phyloP scores from a whole-genome alignment of 148 eudicot species.

The Fagopyrum homotropicum region DNA sequence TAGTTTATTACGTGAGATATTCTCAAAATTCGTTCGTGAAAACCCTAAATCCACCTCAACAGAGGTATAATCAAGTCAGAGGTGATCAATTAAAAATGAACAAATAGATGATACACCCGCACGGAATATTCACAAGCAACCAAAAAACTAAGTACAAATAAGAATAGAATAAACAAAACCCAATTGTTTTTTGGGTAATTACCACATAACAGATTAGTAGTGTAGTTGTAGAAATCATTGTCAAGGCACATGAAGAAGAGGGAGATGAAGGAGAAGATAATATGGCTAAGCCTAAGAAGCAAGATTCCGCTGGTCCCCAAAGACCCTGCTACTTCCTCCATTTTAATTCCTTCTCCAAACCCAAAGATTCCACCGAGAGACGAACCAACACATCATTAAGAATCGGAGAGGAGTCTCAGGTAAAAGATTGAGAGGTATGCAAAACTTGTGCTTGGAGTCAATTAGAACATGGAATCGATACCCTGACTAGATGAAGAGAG shows the following conservation, averaged over 20 bases:
- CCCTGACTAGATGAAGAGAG: no score
- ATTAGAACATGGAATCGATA: no score
- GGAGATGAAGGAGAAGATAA: slow-evolving; percentile 54
- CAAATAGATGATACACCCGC: background rate
- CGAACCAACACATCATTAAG: no score
- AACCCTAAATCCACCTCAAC: background rate
- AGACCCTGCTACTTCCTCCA: slow-evolving; percentile 68
- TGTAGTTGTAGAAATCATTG: slow-evolving; percentile 54
- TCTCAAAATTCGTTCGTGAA: no score
- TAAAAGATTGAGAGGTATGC: no score
- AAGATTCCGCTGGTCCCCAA: slow-evolving; percentile 75
- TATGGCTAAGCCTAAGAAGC: slow-evolving; percentile 60
- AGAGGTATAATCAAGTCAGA: background rate
- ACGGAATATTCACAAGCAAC: background rate
- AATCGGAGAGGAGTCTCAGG: no score
- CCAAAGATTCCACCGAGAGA: no score
- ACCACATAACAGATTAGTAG: slow-evolving; percentile 88
- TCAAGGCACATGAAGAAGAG: slow-evolving; percentile 78
- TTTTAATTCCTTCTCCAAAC: no score
- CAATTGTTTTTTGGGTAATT: no score
- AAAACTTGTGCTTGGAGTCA: no score
- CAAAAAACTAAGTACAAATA: background rate
- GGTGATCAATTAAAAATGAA: background rate
- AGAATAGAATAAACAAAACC: no score
- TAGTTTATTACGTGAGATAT: no score